phyloP scores from a whole-genome alignment of 345 rosid genomes.

The Arabis alpina region DNA sequence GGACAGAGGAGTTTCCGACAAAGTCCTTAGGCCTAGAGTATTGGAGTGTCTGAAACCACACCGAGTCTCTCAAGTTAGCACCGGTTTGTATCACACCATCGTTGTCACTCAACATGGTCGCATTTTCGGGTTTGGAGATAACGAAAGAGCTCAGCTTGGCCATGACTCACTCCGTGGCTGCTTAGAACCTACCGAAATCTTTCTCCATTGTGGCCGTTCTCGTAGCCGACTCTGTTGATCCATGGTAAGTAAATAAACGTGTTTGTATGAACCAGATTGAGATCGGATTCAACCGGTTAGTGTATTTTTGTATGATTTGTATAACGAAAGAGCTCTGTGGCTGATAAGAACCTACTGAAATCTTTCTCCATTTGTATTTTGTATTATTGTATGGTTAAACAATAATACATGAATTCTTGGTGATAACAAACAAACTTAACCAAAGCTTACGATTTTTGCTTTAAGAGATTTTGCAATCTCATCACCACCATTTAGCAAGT shows the following conservation, averaged over 20 bases:
- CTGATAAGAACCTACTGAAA: slow-evolving; percentile 46
- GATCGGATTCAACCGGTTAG: slow-evolving; percentile 2
- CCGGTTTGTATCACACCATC: slow-evolving; percentile 89
- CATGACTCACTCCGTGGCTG: slow-evolving; percentile 74
- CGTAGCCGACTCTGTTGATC: slow-evolving; percentile 40
- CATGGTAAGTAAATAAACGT: not conserved
- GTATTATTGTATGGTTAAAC: not conserved
- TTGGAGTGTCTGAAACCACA: slow-evolving; percentile 72
- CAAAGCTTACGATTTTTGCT: too few relatives aligned
- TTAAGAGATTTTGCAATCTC: too few relatives aligned
- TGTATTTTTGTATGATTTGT: slow-evolving; percentile 25
- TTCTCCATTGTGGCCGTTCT: slow-evolving; percentile 53
- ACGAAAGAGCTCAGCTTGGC: slow-evolving; percentile 92
- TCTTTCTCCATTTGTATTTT: slow-evolving; percentile 48
- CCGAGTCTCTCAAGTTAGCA: slow-evolving; percentile 82
- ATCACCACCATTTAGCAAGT: too few relatives aligned
- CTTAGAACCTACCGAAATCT: slow-evolving; percentile 85
- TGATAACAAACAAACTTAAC: too few relatives aligned
- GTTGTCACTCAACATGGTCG: slow-evolving; percentile 68
- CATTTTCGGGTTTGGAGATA: slow-evolving; percentile 90
- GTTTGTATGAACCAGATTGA: slow-evolving; percentile 36
- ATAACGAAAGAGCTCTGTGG: slow-evolving; percentile 78
- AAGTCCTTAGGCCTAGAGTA: slow-evolving; percentile 71
- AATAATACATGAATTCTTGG: too few relatives aligned
- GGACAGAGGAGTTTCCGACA: slow-evolving; percentile 73